Conservation (phyloP, 129 eudicot genomes). For the Lactuca saligna region DNA sequence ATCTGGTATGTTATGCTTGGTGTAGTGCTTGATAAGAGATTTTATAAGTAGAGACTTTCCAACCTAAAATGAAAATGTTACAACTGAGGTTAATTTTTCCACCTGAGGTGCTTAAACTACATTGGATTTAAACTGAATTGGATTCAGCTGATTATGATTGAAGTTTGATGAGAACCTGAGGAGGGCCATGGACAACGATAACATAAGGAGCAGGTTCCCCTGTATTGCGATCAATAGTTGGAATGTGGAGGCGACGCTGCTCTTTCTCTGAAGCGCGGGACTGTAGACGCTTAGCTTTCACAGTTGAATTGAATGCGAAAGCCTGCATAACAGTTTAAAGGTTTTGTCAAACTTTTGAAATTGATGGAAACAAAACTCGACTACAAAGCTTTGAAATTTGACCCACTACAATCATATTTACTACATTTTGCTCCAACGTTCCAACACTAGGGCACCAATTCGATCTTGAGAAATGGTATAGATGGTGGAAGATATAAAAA, state of each 20-base stretch:
- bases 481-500: background rate
- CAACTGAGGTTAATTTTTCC: slow-evolving; percentile 12
- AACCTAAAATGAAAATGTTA: slow-evolving; percentile 42
- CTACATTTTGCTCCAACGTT: background rate
- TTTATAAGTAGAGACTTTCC: slow-evolving; percentile 92
- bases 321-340: slow-evolving; percentile 48
- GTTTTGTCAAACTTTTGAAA: background rate
- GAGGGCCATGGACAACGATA: slow-evolving; percentile 94
- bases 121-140: background rate
- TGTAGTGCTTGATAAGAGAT: slow-evolving; percentile 80
- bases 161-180: slow-evolving; percentile 46
- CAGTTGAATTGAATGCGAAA: slow-evolving; percentile 78
- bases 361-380: background rate
- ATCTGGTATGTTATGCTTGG: slow-evolving; percentile 79
- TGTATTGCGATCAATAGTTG: slow-evolving; percentile 62
- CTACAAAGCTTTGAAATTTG: background rate
- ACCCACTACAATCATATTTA: background rate
- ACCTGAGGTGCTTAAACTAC: background rate
- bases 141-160: background rate
- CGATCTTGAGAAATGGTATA: background rate
- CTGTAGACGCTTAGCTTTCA: slow-evolving; percentile 80
- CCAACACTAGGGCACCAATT: background rate
- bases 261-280: slow-evolving; percentile 87
- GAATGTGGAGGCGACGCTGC: slow-evolving; percentile 86
- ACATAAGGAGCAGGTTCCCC: slow-evolving; percentile 94